Evolutionary conservation across 2,329 filamentous ascomycete genomes (phyloP), one percentile per base, ranked within the genome.

Genomic region (Fusarium siculi): DNA sequence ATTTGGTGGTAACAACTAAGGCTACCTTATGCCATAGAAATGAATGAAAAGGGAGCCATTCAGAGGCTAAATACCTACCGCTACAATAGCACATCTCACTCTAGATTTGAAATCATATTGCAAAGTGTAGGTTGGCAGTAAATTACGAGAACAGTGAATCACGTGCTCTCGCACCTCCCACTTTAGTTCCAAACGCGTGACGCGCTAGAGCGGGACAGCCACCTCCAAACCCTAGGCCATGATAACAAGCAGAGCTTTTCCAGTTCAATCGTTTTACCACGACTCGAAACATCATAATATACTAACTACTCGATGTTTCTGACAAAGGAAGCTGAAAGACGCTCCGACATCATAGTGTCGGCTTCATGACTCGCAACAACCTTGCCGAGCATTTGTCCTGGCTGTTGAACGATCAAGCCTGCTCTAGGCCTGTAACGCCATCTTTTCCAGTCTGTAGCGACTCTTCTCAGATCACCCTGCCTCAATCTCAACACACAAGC

Each of bases 351-450:
- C 58, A 57, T 40, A 42, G 60, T 68, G 76, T 81, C 81, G 84
- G 79, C 84, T 87, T 86, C 83, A 90, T 90, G 88, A 90, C 88
- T 83, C 87, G 86, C 79, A 89, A 90, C 82, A 90, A 90, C 78
- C 84, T 90, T 68, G 80, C 81, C 75, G 85, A 88, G 78, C 87
- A 90, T 79, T 82, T 90, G 75, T 83, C 86, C 75, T 90, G 88
- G 88, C 83, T 90, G 77, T 78, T 89, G 76, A 83, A 83, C 76
- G 86, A 88, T 79, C 80, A 83, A 75, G 78, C 81, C 63, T 78
- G 81, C 76, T 80, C 80, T 74, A 82, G 81, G 78, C 83, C 84
- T 66, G 82, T 81, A 64, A 80, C 78, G 68, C 82, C 81, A 72
- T 79, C 81, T 63, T 80, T 80, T 70, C 82, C 85, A 43, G 82